These are phyloP conservation scores for Favolaschia claudopus DNA, from an alignment of 768 basidiomycete genomes.

Conservation along the genomic window DNA sequence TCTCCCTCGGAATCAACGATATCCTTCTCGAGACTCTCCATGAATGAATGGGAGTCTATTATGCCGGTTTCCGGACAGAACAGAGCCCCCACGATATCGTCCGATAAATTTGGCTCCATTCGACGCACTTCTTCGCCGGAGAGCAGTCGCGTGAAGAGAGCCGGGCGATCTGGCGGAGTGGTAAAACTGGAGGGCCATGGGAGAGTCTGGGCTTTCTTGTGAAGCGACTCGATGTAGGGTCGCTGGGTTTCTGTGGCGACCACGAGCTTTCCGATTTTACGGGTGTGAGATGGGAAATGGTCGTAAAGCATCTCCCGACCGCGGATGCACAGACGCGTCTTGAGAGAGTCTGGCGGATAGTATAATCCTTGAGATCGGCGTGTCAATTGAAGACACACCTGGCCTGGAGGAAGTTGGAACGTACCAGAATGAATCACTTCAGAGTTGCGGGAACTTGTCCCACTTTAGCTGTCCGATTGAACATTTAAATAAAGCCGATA, in stretches of 20 bases:
- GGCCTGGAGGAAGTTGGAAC: not conserved
- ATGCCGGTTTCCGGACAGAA: conserved; percentile 92
- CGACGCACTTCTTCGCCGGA: conserved; percentile 69
- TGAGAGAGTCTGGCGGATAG: conserved; percentile 84
- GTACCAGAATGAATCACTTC: conserved; percentile 93
- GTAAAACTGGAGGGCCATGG: conserved; percentile 55
- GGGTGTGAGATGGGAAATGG: conserved; percentile 66
- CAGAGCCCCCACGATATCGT: conserved; percentile 73
- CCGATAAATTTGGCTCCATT: conserved; percentile 85
- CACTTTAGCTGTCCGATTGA: not conserved
- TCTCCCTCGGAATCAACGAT: conserved; percentile 73
- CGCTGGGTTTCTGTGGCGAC: conserved; percentile 77
- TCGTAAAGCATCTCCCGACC: conserved; percentile 87
- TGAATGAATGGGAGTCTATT: conserved; percentile 84
- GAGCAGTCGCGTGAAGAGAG: conserved; percentile 73
- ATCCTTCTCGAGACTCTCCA: conserved; percentile 85
- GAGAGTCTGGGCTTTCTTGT: conserved; percentile 65
- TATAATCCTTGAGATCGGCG: conserved; percentile 83
- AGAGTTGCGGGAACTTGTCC: conserved; percentile 83
- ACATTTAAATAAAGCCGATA: conserved; percentile 28
- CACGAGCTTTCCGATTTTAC: conserved; percentile 88
- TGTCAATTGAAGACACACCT: too few relatives aligned
- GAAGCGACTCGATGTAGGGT: conserved; percentile 73
- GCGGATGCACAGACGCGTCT: conserved; percentile 85
- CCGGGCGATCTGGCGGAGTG: conserved; percentile 34